These are phyloP conservation scores for Picochlorum sp. DNA, from an alignment of 139 green algal genomes.

Conservation along the genomic window DNA sequence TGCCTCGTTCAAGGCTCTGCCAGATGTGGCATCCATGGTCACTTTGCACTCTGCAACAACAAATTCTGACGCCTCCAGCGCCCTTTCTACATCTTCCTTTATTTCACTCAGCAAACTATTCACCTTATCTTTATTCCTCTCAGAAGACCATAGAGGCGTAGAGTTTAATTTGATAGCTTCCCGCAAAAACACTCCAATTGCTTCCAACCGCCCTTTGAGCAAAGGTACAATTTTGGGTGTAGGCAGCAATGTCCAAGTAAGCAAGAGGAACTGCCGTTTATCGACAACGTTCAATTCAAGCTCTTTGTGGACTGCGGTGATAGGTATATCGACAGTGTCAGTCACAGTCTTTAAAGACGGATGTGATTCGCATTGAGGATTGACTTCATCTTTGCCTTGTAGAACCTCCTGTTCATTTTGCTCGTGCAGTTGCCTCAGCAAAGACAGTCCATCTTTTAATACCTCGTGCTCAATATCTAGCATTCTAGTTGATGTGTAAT, in stretches of 20 bases:
- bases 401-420: too few relatives aligned
- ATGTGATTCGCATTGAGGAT: not conserved
- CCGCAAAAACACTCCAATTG: not conserved
- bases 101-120: not conserved
- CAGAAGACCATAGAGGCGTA: too few relatives aligned
- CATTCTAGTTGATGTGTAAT: conserved; percentile 10
- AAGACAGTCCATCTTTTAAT: not conserved
- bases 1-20: not conserved
- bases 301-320: conserved; percentile 4
- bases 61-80: not conserved
- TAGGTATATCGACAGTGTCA: not conserved
- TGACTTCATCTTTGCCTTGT: not conserved
- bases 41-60: conserved; percentile 1
- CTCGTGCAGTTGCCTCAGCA: too few relatives aligned
- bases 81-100: not conserved
- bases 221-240: conserved; percentile 9
- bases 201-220: not conserved
- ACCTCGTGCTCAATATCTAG: not conserved
- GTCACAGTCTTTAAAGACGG: not conserved
- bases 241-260: conserved; percentile 19
- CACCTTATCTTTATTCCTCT: too few relatives aligned
- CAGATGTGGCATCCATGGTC: not conserved
- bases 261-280: conserved; percentile 7
- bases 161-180: not conserved
- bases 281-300: conserved; percentile 16